Conservation (phyloP, 75 land plant species). For the Cunninghamia lanceolata region DNA sequence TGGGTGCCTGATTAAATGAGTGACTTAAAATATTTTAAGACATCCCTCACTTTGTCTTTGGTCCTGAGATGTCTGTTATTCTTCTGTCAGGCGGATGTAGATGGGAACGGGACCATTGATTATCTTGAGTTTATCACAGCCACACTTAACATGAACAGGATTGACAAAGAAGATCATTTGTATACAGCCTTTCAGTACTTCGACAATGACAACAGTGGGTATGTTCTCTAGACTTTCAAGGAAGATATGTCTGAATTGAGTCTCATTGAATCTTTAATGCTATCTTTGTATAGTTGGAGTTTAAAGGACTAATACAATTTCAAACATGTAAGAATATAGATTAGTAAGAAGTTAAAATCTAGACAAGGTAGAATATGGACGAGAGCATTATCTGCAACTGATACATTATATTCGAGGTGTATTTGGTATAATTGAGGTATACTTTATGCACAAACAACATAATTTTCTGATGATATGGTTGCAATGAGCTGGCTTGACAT, state of each 20-base stretch:
- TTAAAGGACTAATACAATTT: neutral
- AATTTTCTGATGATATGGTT: neutral
- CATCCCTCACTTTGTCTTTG: neutral
- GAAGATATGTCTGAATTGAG: neutral
- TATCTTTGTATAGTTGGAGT: neutral
- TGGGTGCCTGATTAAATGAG: neutral
- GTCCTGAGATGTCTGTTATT: neutral
- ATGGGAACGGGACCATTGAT: conserved; percentile 34
- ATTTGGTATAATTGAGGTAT: neutral
- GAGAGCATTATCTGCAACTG: neutral
- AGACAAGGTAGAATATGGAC: neutral
- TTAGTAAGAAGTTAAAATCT: neutral
- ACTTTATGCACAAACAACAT: neutral
- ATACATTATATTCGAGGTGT: neutral
- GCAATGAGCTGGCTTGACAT: neutral
- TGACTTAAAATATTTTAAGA: neutral
- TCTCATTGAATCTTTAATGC: neutral
- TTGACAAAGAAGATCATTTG: conserved; percentile 38
- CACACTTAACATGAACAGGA: conserved; percentile 26
- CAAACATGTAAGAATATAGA: neutral
- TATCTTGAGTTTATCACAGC: conserved; percentile 36
- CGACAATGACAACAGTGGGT: conserved; percentile 36
- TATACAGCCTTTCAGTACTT: conserved; percentile 32
- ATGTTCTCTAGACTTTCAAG: neutral
- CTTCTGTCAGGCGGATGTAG: conserved; percentile 27